Evolutionary conservation across 768 basidiomycete genomes (phyloP).

Genomic region (Phylloporus sp.): DNA sequence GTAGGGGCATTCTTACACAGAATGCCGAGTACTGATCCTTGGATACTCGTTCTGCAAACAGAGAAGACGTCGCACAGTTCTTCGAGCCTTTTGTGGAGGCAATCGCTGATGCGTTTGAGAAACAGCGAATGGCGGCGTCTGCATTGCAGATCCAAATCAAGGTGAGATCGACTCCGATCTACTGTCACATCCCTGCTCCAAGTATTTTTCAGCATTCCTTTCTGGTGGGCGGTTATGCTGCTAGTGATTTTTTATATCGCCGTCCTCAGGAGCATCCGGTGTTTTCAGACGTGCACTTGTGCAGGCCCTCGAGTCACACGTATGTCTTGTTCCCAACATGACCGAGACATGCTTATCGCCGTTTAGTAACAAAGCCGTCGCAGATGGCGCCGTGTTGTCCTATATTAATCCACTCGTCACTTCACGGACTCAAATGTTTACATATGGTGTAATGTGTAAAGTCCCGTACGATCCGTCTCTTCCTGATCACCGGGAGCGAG

Average conservation of each 20-base stretch:
- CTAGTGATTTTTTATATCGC: constrained; percentile 13
- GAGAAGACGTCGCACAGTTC: constrained; percentile 34
- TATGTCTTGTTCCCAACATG: constrained; percentile 24
- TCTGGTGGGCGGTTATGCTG: constrained; percentile 51
- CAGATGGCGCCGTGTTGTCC: too few relatives aligned
- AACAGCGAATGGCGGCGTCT: constrained; percentile 21
- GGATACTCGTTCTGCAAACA: too few relatives aligned
- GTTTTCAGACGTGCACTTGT: constrained; percentile 36
- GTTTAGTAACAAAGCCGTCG: constrained; percentile 43
- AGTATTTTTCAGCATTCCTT: constrained; percentile 31
- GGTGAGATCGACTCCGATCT: background rate
- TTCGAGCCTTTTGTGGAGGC: constrained; percentile 42
- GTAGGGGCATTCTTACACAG: constrained; percentile 18
- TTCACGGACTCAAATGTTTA: constrained; percentile 33
- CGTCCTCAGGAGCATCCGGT: constrained; percentile 24
- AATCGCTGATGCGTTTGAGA: constrained; percentile 32
- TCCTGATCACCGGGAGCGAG: constrained; percentile 36
- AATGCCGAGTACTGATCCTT: background rate
- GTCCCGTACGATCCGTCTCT: constrained; percentile 24
- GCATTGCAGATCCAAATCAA: constrained; percentile 26
- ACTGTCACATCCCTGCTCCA: background rate
- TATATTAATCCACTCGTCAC: background rate
- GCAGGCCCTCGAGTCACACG: constrained; percentile 49
- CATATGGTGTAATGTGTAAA: constrained; percentile 35
- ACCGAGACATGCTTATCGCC: background rate